These are phyloP conservation scores for Podaxis carcinomalis DNA, from an alignment of 768 basidiomycete species.

Conservation along the genomic window DNA sequence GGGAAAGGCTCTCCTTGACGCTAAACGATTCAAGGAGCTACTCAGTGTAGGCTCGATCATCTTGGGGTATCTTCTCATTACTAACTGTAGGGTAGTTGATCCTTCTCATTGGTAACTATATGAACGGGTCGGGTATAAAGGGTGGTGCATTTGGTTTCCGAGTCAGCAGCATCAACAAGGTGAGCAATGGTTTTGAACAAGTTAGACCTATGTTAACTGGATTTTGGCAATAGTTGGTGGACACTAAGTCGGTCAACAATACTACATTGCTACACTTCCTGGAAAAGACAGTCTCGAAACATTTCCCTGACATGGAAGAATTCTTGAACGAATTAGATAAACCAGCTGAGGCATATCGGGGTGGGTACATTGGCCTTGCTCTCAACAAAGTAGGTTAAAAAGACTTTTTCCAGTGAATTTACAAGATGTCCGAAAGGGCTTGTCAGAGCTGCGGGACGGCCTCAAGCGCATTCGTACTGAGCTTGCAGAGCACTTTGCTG, in stretches of 20 bases:
- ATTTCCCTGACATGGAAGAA: conserved; percentile 82
- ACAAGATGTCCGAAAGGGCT: conserved; percentile 76
- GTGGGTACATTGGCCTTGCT: conserved; percentile 33
- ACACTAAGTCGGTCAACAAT: conserved; percentile 94
- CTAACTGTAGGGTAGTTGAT: conserved; percentile 54
- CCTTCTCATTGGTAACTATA: conserved; percentile 93
- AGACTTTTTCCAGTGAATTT: conserved; percentile 62
- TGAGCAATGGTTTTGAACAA: conserved; percentile 21
- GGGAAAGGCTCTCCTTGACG: conserved; percentile 71
- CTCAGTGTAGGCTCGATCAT: conserved; percentile 55
- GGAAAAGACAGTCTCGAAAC: conserved; percentile 80
- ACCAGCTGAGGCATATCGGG: conserved; percentile 90
- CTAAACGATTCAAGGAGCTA: conserved; percentile 86
- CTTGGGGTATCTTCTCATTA: not conserved
- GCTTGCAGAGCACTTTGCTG: conserved; percentile 73
- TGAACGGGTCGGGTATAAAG: conserved; percentile 95
- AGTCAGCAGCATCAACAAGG: conserved; percentile 97
- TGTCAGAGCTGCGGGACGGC: conserved; percentile 68
- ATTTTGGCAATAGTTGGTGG: conserved; percentile 64
- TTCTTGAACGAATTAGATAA: conserved; percentile 88
- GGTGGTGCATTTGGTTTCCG: conserved; percentile 97
- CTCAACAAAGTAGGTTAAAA: not conserved
- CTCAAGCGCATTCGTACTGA: conserved; percentile 79
- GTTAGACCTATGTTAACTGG: not conserved
- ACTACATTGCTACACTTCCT: conserved; percentile 94